Evolutionary conservation across 768 basidiomycete species (phyloP), one percentile per base, ranked within the genome.

Genomic region (Kwoniella dejecticola): DNA sequence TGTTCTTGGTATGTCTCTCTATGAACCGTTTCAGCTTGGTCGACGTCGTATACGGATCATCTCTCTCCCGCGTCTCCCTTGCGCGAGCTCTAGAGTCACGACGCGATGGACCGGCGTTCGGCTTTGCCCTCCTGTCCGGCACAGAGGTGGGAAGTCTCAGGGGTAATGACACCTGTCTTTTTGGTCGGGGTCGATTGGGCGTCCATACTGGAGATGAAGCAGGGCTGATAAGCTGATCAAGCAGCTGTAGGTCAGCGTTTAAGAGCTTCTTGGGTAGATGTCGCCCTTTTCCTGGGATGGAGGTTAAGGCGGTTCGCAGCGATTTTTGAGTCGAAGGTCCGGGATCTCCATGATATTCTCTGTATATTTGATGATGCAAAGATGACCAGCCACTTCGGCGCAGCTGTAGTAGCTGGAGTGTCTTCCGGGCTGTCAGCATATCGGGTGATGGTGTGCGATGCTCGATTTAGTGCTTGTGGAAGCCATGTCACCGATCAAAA

Each of bases 341-440:
- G 2, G 57, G 63, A 60, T 64, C 63, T 27, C 63, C 63, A 30
- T 64, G 63, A 21, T 64, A 64, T 52, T 59, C 57, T 36, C 63
- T 48, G 15, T 31, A 42, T 38, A 47, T n/a, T 8, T 15, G 29
- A 21, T 10, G 27, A n/a, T 6, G 19, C 12, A 19, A n/a, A 15
- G 0, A 33, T 45, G 12, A 21, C 13, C 13, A 29, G 17, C 23
- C 23, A 31, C 38, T 41, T 12, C 12, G 15, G 2, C 11, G 3
- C 2, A 26, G 29, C 12, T 12, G 46, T 7, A 48, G 26, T 8
- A 48, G 46, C 13, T 48, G 23, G 29, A 13, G 7, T 48, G 46
- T 11, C 19, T 26, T 48, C 13, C 46, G 23, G 13, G 46, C 46
- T 29, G 26, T 26, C 21, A 48, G 26, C 46, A 48, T 48, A 7